phyloP scores from a whole-genome alignment of 2,329 filamentous ascomycete genomes.

The Pyricularia sp. region DNA sequence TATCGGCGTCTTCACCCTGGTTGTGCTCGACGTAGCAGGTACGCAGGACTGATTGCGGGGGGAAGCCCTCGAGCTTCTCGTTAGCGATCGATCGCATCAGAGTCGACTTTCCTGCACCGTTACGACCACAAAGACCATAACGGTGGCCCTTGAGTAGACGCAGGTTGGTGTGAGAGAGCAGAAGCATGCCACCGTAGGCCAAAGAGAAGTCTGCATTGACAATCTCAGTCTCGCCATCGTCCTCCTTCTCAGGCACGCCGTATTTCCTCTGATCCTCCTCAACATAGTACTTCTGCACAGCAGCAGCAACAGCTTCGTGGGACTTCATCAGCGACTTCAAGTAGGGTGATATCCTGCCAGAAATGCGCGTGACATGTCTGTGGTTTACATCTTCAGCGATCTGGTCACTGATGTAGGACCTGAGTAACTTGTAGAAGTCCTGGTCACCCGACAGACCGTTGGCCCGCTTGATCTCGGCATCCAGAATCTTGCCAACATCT shows the following conservation, averaged over 20 bases:
- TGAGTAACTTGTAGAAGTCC: conserved; percentile 59
- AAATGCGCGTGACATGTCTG: conserved; percentile 67
- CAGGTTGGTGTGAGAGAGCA: conserved; percentile 92
- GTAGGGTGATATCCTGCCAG: conserved; percentile 62
- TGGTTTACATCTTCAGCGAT: conserved; percentile 82
- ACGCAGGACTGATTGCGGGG: conserved; percentile 79
- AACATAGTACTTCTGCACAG: conserved; percentile 68
- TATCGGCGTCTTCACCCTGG: conserved; percentile 93
- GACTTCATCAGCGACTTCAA: conserved; percentile 60
- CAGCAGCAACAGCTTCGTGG: conserved; percentile 55
- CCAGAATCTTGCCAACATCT: conserved; percentile 66
- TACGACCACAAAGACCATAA: conserved; percentile 93
- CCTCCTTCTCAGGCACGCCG: conserved; percentile 74
- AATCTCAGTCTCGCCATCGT: conserved; percentile 89
- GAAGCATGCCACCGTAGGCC: conserved; percentile 93
- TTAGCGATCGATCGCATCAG: conserved; percentile 94
- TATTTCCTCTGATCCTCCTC: conserved; percentile 82
- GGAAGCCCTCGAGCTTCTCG: conserved; percentile 95
- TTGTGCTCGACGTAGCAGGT: conserved; percentile 99
- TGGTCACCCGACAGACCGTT: conserved; percentile 47
- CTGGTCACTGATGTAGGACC: conserved; percentile 72
- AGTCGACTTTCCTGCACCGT: conserved; percentile 97
- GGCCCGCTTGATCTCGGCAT: conserved; percentile 64
- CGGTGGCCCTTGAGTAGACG: conserved; percentile 92
- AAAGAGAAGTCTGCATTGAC: conserved; percentile 97